These are phyloP conservation scores for Brassica napus DNA, from an alignment of 345 rosid genomes.

Conservation along the genomic window Da-Ae NC_063446.1:1192001-1192500, in stretches of 20 bases:
- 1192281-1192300: constrained; percentile 23
- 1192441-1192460: constrained; percentile 44
- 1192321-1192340: not conserved
- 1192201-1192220: constrained; percentile 98
- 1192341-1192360: not conserved
- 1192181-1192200: constrained; percentile 46
- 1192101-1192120: constrained; percentile 78
- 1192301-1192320: not conserved
- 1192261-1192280: constrained; percentile 11
- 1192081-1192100: constrained; percentile 76
- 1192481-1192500: constrained; percentile 45
- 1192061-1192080: constrained; percentile 88
- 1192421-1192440: constrained; percentile 49
- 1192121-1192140: constrained; percentile 62
- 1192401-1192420: not conserved
- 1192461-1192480: constrained; percentile 40
- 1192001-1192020: constrained; percentile 27
- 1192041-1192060: constrained; percentile 96
- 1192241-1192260: constrained; percentile 61
- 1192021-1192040: constrained; percentile 91
- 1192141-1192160: constrained; percentile 25
- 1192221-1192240: constrained; percentile 72
- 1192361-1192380: constrained; percentile 8
- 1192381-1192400: not conserved
- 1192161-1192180: not conserved